Conservation (phyloP, 2,329 filamentous ascomycete species). For the Verticillium isaacii region DNA sequence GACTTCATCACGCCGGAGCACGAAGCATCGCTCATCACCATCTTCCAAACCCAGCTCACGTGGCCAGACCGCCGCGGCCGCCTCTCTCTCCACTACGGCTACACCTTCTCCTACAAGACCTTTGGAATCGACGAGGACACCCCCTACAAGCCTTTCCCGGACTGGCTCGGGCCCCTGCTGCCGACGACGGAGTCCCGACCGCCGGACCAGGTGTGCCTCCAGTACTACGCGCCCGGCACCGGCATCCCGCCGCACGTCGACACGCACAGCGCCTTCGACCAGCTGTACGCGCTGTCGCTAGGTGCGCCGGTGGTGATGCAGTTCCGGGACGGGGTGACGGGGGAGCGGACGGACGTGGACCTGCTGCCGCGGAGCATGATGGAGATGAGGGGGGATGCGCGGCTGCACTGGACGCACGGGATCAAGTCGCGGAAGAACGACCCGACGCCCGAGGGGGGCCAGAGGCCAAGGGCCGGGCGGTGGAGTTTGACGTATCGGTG, state of each 20-base stretch:
- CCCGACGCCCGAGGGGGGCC: slow-evolving; percentile 35
- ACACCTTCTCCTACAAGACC: slow-evolving; percentile 55
- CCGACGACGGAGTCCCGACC: slow-evolving; percentile 35
- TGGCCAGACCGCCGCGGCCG: slow-evolving; percentile 43
- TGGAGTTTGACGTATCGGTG: slow-evolving; percentile 55
- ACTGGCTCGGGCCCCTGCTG: slow-evolving; percentile 44
- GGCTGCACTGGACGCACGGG: slow-evolving; percentile 51
- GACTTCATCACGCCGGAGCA: slow-evolving; percentile 42
- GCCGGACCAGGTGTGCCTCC: slow-evolving; percentile 55
- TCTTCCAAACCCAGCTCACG: slow-evolving; percentile 36
- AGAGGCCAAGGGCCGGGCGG: slow-evolving; percentile 35
- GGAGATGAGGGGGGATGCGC: slow-evolving; percentile 42
- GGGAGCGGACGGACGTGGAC: slow-evolving; percentile 36
- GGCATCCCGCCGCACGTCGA: slow-evolving; percentile 60
- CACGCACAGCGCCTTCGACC: slow-evolving; percentile 39
- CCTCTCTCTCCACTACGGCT: slow-evolving; percentile 49
- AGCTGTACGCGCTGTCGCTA: slow-evolving; percentile 39
- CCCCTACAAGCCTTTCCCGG: slow-evolving; percentile 45
- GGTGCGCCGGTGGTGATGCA: slow-evolving; percentile 39
- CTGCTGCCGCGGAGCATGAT: slow-evolving; percentile 44
- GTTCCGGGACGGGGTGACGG: slow-evolving; percentile 25
- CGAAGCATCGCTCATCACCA: slow-evolving; percentile 36
- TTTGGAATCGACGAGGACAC: slow-evolving; percentile 47
- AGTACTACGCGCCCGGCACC: slow-evolving; percentile 54
- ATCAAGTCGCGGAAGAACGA: slow-evolving; percentile 51